Evolutionary conservation across 2,329 filamentous ascomycete species (phyloP), one percentile per base, ranked within the genome.

Genomic region (Colletotrichum nymphaeae): DNA sequence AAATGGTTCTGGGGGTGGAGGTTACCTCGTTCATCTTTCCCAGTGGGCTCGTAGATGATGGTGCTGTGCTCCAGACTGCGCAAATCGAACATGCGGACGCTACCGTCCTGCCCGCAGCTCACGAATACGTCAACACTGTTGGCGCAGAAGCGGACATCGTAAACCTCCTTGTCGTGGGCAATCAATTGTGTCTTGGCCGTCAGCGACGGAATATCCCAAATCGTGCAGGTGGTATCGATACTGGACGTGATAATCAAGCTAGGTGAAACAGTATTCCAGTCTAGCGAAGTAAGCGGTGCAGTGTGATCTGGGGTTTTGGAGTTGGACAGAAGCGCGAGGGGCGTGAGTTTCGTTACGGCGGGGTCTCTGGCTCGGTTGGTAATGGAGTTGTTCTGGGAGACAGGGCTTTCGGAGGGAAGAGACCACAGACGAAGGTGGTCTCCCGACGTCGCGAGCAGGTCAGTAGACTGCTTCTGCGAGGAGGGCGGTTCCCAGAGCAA

Each of bases 51-150:
- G 82, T 99, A 99, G 76, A 99, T 99, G 81, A 99, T 99, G 63
- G 97, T 99, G 76, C 95, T 98, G 82, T 99, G 97, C 81, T 99
- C 97, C 66, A 99, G 86, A 82, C 96, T 98, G 80, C 97, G 91
- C 74, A 99, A 87, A 83, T 99, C 97, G 83, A 99, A 99, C 97
- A 99, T 99, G 78, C 97, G 92, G 30, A 99, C 97, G 82, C 96
- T 98, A 52, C 97, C 97, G 81, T 99, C 97, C 69, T 97, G 96
- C 64, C 97, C 97, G 82, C 97, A 99, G 82, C 95, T 98, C 37
- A 98, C 97, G 82, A 99, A 99, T 1, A 98, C 95, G 79, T 99
- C 97, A n/a, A 98, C 95, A 78, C 95, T 98, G 77, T 97, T 97
- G 62, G 97, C 97, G 84, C 97, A 99, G 84, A 99, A 99, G 24